A percentile compares a stretch with the other conserved stretches of the same genome.
Conservation (phyloP, 2,329 filamentous ascomycete genomes). For the Elsinoe batatas region DNA sequence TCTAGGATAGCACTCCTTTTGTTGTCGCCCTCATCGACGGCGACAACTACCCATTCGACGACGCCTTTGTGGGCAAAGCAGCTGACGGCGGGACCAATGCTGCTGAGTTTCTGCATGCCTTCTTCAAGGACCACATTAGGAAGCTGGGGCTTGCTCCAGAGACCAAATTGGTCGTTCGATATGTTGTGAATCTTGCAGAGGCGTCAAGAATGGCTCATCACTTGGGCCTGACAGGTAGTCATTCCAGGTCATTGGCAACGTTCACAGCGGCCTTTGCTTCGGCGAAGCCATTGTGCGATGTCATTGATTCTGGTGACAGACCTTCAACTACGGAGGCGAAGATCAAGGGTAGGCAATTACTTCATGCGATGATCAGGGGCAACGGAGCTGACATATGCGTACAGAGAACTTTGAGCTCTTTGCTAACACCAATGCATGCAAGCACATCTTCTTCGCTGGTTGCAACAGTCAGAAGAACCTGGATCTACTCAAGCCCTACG, state of each 20-base stretch:
- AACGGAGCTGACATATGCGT: background rate
- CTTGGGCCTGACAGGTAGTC: constrained; percentile 41
- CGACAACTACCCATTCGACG: constrained; percentile 43
- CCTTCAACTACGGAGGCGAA: constrained; percentile 5
- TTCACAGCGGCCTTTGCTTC: constrained; percentile 50
- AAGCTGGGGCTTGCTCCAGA: constrained; percentile 25
- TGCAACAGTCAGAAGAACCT: constrained; percentile 48
- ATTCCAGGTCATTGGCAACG: constrained; percentile 46
- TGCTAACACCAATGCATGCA: constrained; percentile 50
- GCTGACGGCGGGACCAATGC: constrained; percentile 47
- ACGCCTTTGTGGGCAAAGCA: constrained; percentile 23
- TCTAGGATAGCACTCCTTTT: constrained; percentile 45
- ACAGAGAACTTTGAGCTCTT: constrained; percentile 35
- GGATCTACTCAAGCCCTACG: constrained; percentile 39
- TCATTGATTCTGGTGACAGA: constrained; percentile 6
- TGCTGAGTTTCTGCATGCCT: constrained; percentile 44
- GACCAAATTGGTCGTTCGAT: constrained; percentile 30
- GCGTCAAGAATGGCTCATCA: constrained; percentile 39
- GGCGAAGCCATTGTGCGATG: constrained; percentile 11
- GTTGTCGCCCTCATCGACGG: constrained; percentile 53
- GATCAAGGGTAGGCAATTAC: background rate
- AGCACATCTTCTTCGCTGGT: constrained; percentile 54
- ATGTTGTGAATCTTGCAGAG: constrained; percentile 39
- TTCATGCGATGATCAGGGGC: background rate
- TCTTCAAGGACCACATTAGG: constrained; percentile 39